These are phyloP conservation scores for Aspergillus sp. DNA, from an alignment of 2,329 filamentous ascomycete species.

Conservation along the genomic window DNA sequence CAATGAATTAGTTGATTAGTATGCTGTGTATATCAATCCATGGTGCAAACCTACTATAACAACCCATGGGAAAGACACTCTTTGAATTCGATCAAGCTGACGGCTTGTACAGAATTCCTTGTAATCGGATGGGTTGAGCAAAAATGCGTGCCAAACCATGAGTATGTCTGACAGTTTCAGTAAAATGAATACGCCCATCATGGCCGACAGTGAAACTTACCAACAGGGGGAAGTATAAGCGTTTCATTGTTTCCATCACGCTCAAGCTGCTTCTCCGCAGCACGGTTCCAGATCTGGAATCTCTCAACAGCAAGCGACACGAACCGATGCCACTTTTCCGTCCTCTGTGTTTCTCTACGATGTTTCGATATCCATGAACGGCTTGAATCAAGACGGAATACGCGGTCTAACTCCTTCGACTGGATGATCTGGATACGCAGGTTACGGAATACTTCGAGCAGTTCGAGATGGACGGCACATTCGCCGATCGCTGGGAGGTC, in stretches of 20 bases:
- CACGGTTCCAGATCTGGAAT: constrained; percentile 15
- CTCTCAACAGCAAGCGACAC: constrained; percentile 13
- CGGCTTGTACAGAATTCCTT: constrained; percentile 67
- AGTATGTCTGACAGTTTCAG: constrained; percentile 58
- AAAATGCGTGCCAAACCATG: constrained; percentile 78
- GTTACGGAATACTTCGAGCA: constrained; percentile 17
- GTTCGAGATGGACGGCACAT: constrained; percentile 20
- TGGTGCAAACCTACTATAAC: constrained; percentile 40
- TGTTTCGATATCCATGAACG: background rate
- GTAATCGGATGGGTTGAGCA: constrained; percentile 70
- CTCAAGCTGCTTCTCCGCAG: background rate
- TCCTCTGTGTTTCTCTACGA: background rate
- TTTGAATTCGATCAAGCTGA: constrained; percentile 58
- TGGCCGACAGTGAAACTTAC: constrained; percentile 39
- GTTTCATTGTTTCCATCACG: background rate
- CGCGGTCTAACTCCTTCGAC: constrained; percentile 10
- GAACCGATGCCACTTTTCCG: constrained; percentile 16
- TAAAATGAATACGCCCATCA: too few relatives aligned
- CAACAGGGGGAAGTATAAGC: constrained; percentile 55
- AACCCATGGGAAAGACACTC: constrained; percentile 65
- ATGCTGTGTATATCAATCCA: background rate
- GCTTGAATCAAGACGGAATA: constrained; percentile 4
- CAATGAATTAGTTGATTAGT: background rate
- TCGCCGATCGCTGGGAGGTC: constrained; percentile 13
- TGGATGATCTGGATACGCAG: constrained; percentile 12